phyloP scores from a whole-genome alignment of 2,329 filamentous ascomycete species.

The Capronia epimyces region DNA sequence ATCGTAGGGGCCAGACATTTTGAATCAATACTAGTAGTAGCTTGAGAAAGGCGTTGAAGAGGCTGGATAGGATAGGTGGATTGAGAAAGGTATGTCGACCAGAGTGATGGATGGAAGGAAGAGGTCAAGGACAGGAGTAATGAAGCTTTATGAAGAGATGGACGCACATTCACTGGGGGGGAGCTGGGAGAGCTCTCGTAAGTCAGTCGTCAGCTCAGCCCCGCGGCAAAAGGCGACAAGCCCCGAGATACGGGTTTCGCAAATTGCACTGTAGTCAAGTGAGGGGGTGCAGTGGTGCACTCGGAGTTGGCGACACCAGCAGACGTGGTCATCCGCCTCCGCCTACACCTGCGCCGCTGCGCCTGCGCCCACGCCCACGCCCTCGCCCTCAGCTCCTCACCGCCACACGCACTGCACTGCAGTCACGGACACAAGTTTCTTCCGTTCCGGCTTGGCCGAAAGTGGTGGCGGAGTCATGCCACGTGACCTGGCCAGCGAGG shows the following conservation, averaged over 20 bases:
- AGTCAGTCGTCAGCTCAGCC: slow-evolving; percentile 14
- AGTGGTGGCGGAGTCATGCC: background rate
- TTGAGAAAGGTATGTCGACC: too few relatives aligned
- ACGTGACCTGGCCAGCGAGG: background rate
- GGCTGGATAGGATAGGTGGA: too few relatives aligned
- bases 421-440: background rate
- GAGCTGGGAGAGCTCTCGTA: too few relatives aligned
- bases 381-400: too few relatives aligned
- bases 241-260: background rate
- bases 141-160: background rate
- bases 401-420: background rate
- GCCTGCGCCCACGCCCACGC: too few relatives aligned
- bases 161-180: background rate
- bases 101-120: background rate
- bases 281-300: background rate
- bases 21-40: background rate
- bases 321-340: too few relatives aligned
- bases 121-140: background rate
- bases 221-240: slow-evolving; percentile 11
- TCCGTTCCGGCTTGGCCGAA: slow-evolving; percentile 1
- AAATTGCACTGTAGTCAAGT: too few relatives aligned
- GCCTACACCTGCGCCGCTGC: too few relatives aligned
- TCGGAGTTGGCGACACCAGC: too few relatives aligned
- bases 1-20: slow-evolving; percentile 52
- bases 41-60: background rate